phyloP scores from a whole-genome alignment of 441 rosid species.

The Monsonia emarginata region DNA sequence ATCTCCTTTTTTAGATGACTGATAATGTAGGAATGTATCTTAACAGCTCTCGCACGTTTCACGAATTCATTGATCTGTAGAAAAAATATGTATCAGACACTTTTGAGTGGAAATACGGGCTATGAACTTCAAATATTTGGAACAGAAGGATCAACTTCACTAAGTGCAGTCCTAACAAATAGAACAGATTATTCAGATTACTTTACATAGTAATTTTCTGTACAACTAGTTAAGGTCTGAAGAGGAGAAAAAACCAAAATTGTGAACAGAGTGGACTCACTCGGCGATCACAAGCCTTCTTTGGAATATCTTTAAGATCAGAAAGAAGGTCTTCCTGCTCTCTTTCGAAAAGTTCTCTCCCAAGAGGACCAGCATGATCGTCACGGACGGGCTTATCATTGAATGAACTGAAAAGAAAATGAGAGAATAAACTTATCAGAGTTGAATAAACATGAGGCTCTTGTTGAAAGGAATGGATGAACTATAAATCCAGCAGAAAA shows the following conservation, averaged over 20 bases:
- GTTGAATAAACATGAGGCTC: not conserved
- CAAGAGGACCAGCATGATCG: conserved; percentile 63
- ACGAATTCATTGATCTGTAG: conserved; percentile 83
- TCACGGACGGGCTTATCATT: conserved; percentile 81
- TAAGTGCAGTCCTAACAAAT: not conserved
- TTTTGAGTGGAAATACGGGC: not conserved
- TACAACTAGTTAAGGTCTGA: not conserved
- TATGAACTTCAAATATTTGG: not conserved
- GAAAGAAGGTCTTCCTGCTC: conserved; percentile 88
- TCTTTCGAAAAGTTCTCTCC: conserved; percentile 82
- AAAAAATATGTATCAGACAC: conserved; percentile 8
- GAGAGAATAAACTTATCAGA: conserved; percentile 9
- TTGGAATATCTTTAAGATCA: conserved; percentile 85
- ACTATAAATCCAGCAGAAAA: not conserved
- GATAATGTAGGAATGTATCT: conserved; percentile 86
- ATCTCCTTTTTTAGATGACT: conserved; percentile 85
- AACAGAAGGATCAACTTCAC: not conserved
- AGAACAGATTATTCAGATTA: not conserved
- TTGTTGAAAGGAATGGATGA: not conserved
- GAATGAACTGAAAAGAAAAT: conserved; percentile 57
- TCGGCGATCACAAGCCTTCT: conserved; percentile 95
- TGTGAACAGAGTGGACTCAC: conserved; percentile 34
- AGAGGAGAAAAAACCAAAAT: not conserved
- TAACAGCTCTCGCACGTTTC: conserved; percentile 89
- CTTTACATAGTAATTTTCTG: not conserved